A percentile compares a stretch with the other conserved stretches of the same genome.
phyloP scores from a whole-genome alignment of 192 early-diverging fungal species.

The Linderina pennispora region DNA sequence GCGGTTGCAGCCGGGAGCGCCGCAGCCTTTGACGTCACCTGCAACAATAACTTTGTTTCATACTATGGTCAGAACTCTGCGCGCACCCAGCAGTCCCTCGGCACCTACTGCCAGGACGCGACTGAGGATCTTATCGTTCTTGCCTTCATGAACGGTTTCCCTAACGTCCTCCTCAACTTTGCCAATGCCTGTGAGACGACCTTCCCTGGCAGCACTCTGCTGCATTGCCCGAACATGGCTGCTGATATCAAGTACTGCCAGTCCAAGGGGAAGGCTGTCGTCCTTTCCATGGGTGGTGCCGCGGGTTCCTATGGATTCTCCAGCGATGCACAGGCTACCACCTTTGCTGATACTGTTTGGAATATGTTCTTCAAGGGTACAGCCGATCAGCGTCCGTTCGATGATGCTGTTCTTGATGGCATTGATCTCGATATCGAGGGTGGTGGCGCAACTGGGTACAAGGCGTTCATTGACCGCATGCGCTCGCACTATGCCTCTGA shows the following conservation, averaged over 20 bases:
- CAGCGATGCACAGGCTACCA: constrained; percentile 24
- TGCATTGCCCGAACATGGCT: constrained; percentile 52
- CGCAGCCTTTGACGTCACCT: constrained; percentile 26
- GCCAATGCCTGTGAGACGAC: constrained; percentile 54
- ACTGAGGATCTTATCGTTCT: constrained; percentile 56
- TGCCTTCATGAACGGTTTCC: constrained; percentile 57
- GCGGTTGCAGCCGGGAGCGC: constrained; percentile 2
- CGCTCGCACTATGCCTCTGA: constrained; percentile 43
- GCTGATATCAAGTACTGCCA: constrained; percentile 65
- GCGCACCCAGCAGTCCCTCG: constrained; percentile 31
- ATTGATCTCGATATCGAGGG: constrained; percentile 59
- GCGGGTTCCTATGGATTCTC: constrained; percentile 53
- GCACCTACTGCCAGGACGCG: constrained; percentile 56
- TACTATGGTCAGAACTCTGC: constrained; percentile 50
- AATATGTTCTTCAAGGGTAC: constrained; percentile 59
- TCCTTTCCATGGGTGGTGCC: constrained; percentile 63
- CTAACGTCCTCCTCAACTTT: constrained; percentile 53
- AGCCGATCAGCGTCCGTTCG: constrained; percentile 49
- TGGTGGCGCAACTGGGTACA: constrained; percentile 36
- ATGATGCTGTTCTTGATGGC: constrained; percentile 55
- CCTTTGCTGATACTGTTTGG: constrained; percentile 54
- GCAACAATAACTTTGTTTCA: constrained; percentile 41
- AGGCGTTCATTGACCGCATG: constrained; percentile 44
- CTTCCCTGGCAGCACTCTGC: constrained; percentile 51
- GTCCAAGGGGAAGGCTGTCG: constrained; percentile 52